Evolutionary conservation across 2,329 filamentous ascomycete genomes (phyloP), one percentile per base, ranked within the genome.

Genomic region (Botrytis squamosa): DNA sequence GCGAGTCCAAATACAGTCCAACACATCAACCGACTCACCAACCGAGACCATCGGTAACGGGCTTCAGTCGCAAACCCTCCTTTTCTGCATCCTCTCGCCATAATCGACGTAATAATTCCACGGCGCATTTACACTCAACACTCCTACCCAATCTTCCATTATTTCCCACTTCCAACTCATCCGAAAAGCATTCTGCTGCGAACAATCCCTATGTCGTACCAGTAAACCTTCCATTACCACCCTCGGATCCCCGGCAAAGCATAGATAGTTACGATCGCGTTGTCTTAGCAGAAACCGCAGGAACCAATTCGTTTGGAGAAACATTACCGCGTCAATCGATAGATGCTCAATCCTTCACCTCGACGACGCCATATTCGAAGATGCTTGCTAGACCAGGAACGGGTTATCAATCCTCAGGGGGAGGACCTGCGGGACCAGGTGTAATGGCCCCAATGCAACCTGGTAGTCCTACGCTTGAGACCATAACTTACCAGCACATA

Each of bases 401-500:
- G 14, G 76, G 78, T 20, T 75, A 79, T 67, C 77, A 78, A 67
- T 74, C 76, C 42, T 75, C 75, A 42, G 76, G 75, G 20, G 44
- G 49, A 49, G 71, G 71, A 2, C 66, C 74, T 57, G 75, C 75
- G 73, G 78, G 76, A 60, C 71, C 72, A 57, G 66, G 75, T 18
- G 59, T 74, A 2, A 71, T 78, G 74, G 71, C 72, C 22, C 67
- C 76, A 10, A 68, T 75, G 55, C 76, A 76, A 59, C 80, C 80
- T 36, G 74, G 74, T 16, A 82, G 80, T 75, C 81, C 81, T 38
- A 80, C 80, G 6, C 74, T 81, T 29, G 81, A 82, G 71, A 79
- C 77, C 20, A 81, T 82, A 60, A 81, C 80, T 74, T 81, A 89
- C 75, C 86, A 88, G 77, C 89, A 91, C 78, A 88, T 99, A 75